phyloP scores from a whole-genome alignment of 495 filamentous ascomycete genomes.

The Immersiella caudata region DNA sequence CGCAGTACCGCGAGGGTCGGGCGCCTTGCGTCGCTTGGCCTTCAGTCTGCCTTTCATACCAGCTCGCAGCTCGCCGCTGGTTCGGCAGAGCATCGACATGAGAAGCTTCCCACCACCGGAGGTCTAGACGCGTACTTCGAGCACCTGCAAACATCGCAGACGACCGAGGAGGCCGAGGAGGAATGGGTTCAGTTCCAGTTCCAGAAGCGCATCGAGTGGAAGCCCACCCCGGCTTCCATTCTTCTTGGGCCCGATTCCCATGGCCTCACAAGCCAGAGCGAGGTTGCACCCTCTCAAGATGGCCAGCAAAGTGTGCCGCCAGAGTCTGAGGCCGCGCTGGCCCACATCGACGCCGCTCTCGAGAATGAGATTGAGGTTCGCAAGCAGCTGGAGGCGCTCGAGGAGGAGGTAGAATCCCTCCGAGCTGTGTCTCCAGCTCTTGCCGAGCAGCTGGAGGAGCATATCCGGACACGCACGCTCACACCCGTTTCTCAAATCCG shows the following conservation, averaged over 20 bases:
- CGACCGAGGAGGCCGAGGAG: constrained; percentile 61
- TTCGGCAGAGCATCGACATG: constrained; percentile 45
- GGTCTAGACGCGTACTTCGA: constrained; percentile 86
- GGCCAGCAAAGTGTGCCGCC: constrained; percentile 29
- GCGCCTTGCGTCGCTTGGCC: constrained; percentile 62
- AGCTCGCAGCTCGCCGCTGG: constrained; percentile 34
- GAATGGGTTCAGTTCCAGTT: constrained; percentile 94
- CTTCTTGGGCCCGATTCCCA: constrained; percentile 55
- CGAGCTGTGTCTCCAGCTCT: constrained; percentile 41
- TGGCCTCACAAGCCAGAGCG: constrained; percentile 41
- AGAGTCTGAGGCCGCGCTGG: constrained; percentile 48
- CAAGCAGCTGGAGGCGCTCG: constrained; percentile 48
- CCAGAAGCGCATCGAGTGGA: constrained; percentile 83
- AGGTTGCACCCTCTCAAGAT: constrained; percentile 25
- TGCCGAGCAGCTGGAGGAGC: constrained; percentile 42
- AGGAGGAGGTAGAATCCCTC: constrained; percentile 47
- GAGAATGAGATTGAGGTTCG: constrained; percentile 53
- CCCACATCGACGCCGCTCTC: constrained; percentile 53
- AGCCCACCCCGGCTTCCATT: constrained; percentile 57
- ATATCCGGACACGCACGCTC: constrained; percentile 41
- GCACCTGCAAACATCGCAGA: constrained; percentile 79
- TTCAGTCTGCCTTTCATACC: constrained; percentile 76
- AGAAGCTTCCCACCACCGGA: constrained; percentile 47
- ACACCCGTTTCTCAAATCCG: constrained; percentile 44
- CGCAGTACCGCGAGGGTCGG: constrained; percentile 55